A percentile compares a stretch with the other conserved stretches of the same genome.
Evolutionary conservation across 345 rosid species (phyloP).

Genomic region (thale cress (Arabidopsis thaliana)): DNA sequence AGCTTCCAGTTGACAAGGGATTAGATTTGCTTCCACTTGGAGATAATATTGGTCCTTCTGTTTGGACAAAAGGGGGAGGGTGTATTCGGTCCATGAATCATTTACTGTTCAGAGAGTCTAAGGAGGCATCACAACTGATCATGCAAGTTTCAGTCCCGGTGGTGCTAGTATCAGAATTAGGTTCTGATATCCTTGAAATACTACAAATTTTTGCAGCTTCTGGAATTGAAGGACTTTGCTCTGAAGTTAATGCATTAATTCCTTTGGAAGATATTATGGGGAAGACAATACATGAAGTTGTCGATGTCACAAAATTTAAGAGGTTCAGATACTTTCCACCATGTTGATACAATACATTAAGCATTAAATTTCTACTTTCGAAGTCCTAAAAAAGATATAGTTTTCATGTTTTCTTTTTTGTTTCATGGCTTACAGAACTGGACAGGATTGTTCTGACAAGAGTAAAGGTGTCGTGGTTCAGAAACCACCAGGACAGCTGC

Average conservation of each 20-base stretch:
- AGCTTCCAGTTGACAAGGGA: conserved; percentile 48
- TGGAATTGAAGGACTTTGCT: conserved; percentile 54
- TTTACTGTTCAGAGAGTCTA: conserved; percentile 51
- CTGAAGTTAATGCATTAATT: conserved; percentile 54
- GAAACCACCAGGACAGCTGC: conserved; percentile 24
- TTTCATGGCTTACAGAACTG: conserved; percentile 26
- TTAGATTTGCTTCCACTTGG: conserved; percentile 54
- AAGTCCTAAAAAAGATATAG: background rate
- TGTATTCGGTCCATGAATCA: conserved; percentile 66
- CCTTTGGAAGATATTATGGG: conserved; percentile 74
- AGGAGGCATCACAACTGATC: conserved; percentile 54
- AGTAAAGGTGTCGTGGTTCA: conserved; percentile 13
- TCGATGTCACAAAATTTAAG: conserved; percentile 39
- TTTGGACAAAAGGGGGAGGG: conserved; percentile 59
- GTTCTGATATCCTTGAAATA: conserved; percentile 56
- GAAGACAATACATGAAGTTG: conserved; percentile 58
- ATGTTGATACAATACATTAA: conserved; percentile 24
- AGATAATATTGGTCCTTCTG: conserved; percentile 55
- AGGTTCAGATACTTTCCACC: conserved; percentile 48
- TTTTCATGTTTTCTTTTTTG: background rate
- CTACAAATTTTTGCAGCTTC: conserved; percentile 54
- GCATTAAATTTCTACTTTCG: conserved; percentile 12
- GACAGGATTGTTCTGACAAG: conserved; percentile 23
- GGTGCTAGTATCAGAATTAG: conserved; percentile 64
- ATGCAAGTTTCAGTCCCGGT: conserved; percentile 70